Conservation (phyloP, 1,284 basidiomycete genomes). For the Phylloboletellus chloephorus region DNA sequence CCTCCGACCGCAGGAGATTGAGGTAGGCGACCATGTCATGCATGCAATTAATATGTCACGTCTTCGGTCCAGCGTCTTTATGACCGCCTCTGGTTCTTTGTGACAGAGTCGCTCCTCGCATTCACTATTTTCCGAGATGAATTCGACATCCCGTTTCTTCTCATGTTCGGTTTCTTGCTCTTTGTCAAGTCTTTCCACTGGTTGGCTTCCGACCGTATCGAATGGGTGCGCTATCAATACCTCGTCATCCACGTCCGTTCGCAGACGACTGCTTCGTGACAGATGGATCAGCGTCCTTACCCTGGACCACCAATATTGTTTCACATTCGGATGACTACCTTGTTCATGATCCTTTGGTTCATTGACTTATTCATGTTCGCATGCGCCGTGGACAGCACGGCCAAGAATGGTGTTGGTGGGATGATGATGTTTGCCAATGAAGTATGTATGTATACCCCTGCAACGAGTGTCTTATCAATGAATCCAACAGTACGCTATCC, state of each 20-base stretch:
- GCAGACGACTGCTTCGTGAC: constrained; percentile 6
- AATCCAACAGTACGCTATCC: constrained; percentile 73
- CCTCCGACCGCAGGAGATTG: constrained; percentile 84
- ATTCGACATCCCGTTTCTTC: constrained; percentile 86
- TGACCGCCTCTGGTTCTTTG: constrained; percentile 94
- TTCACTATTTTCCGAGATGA: constrained; percentile 96
- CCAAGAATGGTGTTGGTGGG: constrained; percentile 77
- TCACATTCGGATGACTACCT: constrained; percentile 74
- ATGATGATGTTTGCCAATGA: constrained; percentile 96
- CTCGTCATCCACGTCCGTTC: constrained; percentile 2
- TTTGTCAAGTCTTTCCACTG: constrained; percentile 98
- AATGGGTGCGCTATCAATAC: constrained; percentile 65
- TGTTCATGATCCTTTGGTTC: constrained; percentile 67
- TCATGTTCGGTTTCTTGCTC: constrained; percentile 89
- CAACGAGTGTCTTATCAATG: constrained; percentile 10
- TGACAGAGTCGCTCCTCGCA: constrained; percentile 92
- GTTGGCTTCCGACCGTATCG: constrained; percentile 91
- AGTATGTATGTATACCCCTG: constrained; percentile 39
- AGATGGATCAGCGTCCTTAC: constrained; percentile 97
- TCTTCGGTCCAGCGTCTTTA: constrained; percentile 69
- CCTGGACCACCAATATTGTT: constrained; percentile 79
- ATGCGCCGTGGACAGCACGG: constrained; percentile 73
- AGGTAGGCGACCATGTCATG: constrained; percentile 50
- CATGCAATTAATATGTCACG: constrained; percentile 1
- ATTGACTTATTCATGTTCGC: constrained; percentile 72